phyloP scores from a whole-genome alignment of 352 stramenopile genomes.

The Pythium phragmiticola region DNA sequence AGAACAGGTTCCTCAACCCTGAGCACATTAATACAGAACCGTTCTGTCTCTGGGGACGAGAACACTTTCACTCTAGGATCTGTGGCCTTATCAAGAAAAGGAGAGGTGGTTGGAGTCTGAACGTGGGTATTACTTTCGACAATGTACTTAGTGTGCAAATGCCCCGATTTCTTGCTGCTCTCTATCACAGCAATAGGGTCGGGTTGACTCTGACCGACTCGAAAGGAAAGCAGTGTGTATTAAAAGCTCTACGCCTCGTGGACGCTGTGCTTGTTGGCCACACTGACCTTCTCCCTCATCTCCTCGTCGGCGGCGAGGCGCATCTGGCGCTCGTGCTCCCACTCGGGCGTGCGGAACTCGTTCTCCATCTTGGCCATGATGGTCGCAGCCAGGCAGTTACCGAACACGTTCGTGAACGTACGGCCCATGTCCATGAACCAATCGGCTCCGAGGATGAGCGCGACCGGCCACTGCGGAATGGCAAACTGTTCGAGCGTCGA shows the following conservation, averaged over 20 bases:
- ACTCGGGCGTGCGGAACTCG: slow-evolving; percentile 54
- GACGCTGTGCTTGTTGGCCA: slow-evolving; percentile 3
- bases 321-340: slow-evolving; percentile 29
- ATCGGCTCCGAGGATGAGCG: slow-evolving; percentile 53
- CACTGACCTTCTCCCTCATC: slow-evolving; percentile 8
- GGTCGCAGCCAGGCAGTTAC: slow-evolving; percentile 53
- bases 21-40: too few species aligned
- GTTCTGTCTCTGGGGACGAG: too few species aligned
- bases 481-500: slow-evolving; percentile 26
- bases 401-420: slow-evolving; percentile 53
- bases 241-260: neutral
- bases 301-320: slow-evolving; percentile 8
- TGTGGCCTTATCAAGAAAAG: too few species aligned
- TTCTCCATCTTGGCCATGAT: slow-evolving; percentile 67
- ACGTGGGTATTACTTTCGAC: slow-evolving; percentile 8
- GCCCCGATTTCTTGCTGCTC: neutral
- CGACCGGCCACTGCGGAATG: slow-evolving; percentile 60
- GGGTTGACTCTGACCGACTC: too few species aligned
- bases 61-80: too few species aligned
- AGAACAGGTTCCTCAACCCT: too few species aligned
- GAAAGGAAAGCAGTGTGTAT: neutral
- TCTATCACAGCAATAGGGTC: slow-evolving; percentile 1
- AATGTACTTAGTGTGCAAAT: neutral
- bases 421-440: slow-evolving; percentile 66
- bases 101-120: neutral